Conservation (phyloP, 1,284 basidiomycete genomes). For the Caloboletus inedulis region DNA sequence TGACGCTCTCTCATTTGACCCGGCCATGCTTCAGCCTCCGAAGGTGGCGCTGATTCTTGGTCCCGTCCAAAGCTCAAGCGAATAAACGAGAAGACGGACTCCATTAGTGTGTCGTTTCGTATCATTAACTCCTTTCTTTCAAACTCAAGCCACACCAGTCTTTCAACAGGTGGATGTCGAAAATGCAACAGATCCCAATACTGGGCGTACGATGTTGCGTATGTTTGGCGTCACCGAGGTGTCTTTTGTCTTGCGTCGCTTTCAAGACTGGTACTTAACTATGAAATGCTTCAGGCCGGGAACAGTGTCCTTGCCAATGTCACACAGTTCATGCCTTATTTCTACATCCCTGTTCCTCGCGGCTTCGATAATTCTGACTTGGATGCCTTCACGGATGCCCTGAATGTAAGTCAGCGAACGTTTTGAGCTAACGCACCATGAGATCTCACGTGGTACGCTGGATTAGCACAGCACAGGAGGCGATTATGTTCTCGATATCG, state of each 20-base stretch:
- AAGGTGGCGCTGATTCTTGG: conserved; percentile 80
- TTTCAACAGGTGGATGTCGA: conserved; percentile 96
- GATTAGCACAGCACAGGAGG: conserved; percentile 31
- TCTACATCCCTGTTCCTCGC: conserved; percentile 83
- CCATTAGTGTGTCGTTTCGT: conserved; percentile 46
- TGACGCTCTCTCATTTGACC: conserved; percentile 1
- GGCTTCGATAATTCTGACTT: conserved; percentile 75
- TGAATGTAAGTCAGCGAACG: conserved; percentile 63
- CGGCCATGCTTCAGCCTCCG: conserved; percentile 44
- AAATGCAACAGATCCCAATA: conserved; percentile 53
- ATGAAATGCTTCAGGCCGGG: conserved; percentile 51
- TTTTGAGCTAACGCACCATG: not conserved
- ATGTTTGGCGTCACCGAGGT: conserved; percentile 91
- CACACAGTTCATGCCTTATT: conserved; percentile 84
- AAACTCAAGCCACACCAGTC: conserved; percentile 40
- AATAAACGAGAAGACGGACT: conserved; percentile 60
- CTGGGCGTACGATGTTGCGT: conserved; percentile 54
- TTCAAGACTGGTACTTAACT: not conserved
- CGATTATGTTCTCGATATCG: conserved; percentile 52
- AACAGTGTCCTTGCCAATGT: conserved; percentile 86
- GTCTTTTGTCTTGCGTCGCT: not conserved
- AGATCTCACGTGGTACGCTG: conserved; percentile 6
- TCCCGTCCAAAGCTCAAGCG: conserved; percentile 59
- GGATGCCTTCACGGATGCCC: conserved; percentile 57
- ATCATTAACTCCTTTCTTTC: not conserved